phyloP scores from a whole-genome alignment of 2,329 filamentous ascomycete species.

The Arthrinium puccinioides region DNA sequence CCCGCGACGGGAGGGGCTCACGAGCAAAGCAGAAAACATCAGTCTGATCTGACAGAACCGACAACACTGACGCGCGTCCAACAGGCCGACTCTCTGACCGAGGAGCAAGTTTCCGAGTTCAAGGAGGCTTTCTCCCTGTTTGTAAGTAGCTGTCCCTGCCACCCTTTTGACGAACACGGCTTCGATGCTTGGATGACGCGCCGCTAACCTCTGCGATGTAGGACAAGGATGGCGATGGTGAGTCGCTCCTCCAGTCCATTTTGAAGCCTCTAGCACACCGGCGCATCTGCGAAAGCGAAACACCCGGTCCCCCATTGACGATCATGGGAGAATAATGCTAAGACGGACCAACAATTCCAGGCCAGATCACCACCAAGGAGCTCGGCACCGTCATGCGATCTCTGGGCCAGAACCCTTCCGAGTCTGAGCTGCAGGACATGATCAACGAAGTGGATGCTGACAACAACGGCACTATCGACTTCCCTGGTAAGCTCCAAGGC shows the following conservation, averaged over 20 bases:
- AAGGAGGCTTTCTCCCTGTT: slow-evolving; percentile 99
- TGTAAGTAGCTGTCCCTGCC: slow-evolving; percentile 55
- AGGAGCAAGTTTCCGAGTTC: slow-evolving; percentile 99
- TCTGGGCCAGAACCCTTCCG: slow-evolving; percentile 81
- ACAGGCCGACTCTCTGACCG: slow-evolving; percentile 95
- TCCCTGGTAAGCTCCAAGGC: slow-evolving; percentile 64
- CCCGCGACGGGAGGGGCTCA: slow-evolving; percentile 1
- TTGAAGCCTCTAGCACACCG: too few relatives aligned
- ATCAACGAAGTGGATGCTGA: slow-evolving; percentile 91
- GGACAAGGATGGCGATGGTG: slow-evolving; percentile 90
- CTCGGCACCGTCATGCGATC: slow-evolving; percentile 87
- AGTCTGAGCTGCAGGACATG: slow-evolving; percentile 88
- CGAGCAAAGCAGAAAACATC: background rate
- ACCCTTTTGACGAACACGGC: background rate
- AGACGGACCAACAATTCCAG: slow-evolving; percentile 34
- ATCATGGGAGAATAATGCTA: background rate
- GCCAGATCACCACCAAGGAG: slow-evolving; percentile 89
- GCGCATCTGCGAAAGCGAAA: background rate
- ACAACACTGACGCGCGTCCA: background rate
- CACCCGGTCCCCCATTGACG: too few relatives aligned
- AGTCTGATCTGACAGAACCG: slow-evolving; percentile 1
- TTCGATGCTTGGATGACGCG: slow-evolving; percentile 10
- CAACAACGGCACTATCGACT: slow-evolving; percentile 90
- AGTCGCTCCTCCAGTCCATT: slow-evolving; percentile 26
- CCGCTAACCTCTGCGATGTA: slow-evolving; percentile 28